Percentiles rank a stretch among this genome's conserved stretches.
Conservation (phyloP, 495 filamentous ascomycete genomes). For the Cercophora samala region DNA sequence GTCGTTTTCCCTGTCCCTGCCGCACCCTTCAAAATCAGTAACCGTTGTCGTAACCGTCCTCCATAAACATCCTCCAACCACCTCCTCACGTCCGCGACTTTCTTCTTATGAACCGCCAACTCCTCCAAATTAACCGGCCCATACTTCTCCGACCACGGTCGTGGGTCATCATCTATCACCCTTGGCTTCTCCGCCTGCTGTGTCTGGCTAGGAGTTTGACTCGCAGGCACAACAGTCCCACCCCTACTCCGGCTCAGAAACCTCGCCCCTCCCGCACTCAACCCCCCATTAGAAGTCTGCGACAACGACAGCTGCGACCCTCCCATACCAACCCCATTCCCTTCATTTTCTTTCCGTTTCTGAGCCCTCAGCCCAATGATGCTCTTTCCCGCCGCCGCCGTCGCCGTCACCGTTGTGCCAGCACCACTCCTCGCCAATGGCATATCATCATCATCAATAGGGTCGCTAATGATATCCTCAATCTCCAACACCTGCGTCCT, state of each 20-base stretch:
- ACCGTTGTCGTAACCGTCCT: slow-evolving; percentile 60
- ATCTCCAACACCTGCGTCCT: slow-evolving; percentile 23
- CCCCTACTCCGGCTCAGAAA: slow-evolving; percentile 36
- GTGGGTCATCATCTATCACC: slow-evolving; percentile 32
- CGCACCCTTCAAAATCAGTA: slow-evolving; percentile 85
- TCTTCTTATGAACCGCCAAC: slow-evolving; percentile 87
- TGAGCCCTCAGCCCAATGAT: slow-evolving; percentile 2
- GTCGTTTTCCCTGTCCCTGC: slow-evolving; percentile 93
- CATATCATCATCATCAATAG: slow-evolving; percentile 36
- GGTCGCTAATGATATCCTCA: slow-evolving; percentile 51
- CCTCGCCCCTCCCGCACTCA: slow-evolving; percentile 28
- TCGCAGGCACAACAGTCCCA: background rate
- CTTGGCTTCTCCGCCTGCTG: slow-evolving; percentile 2
- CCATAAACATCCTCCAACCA: slow-evolving; percentile 76
- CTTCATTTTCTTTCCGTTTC: background rate
- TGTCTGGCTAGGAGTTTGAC: background rate
- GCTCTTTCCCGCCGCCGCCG: background rate
- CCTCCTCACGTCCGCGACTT: slow-evolving; percentile 76
- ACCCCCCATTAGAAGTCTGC: background rate
- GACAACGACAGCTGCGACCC: background rate
- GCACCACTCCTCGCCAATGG: slow-evolving; percentile 44
- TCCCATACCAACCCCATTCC: background rate
- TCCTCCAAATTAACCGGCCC: slow-evolving; percentile 70
- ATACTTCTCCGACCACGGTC: slow-evolving; percentile 88
- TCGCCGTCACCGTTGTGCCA: slow-evolving; percentile 41